phyloP scores from a whole-genome alignment of 257 asterid species.

The Solanum okadae region DNA sequence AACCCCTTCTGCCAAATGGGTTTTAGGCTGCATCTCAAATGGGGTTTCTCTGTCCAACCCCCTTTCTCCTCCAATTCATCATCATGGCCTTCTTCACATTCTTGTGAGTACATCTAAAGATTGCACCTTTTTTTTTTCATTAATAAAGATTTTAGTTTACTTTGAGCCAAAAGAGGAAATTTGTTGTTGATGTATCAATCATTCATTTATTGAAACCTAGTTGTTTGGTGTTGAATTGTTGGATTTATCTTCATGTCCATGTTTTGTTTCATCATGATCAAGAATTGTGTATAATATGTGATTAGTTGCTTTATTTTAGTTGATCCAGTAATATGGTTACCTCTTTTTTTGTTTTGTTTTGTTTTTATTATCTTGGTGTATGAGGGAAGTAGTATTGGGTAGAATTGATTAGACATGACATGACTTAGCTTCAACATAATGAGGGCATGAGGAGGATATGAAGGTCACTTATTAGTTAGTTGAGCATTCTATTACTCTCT shows the following conservation, averaged over 20 bases:
- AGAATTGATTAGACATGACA: not conserved
- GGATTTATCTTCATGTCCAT: not conserved
- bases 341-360: not conserved
- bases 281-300: not conserved
- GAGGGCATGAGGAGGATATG: not conserved
- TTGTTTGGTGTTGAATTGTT: not conserved
- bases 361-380: not conserved
- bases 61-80: constrained; percentile 50
- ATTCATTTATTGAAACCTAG: not conserved
- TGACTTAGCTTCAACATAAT: not conserved
- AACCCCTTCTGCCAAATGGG: constrained; percentile 33
- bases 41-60: constrained; percentile 57
- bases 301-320: not conserved
- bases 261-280: not conserved
- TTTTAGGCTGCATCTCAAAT: constrained; percentile 55
- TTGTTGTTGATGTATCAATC: not conserved
- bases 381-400: not conserved
- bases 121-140: not conserved
- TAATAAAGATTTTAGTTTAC: not conserved
- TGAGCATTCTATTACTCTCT: not conserved
- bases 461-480: not conserved
- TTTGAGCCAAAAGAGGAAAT: not conserved
- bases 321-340: not conserved
- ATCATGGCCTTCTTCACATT: constrained; percentile 38
- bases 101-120: not conserved